Base-by-base conservation (phyloP, 2,329 filamentous ascomycete genomes). In the Botrytis galanthina region DNA sequence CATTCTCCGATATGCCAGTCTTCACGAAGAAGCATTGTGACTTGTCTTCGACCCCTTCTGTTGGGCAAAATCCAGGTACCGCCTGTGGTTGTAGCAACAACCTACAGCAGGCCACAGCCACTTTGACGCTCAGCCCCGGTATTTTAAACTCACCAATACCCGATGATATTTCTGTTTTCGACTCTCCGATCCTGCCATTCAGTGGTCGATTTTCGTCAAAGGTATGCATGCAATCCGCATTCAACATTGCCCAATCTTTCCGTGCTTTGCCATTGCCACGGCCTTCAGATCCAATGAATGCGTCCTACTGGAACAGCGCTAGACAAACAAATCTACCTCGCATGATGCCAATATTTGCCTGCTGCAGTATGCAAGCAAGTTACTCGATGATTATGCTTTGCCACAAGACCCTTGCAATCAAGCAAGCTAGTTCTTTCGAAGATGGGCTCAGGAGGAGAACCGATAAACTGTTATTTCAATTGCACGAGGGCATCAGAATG, bases 1-100 rank as follows among this genome's bases (percentile, higher is more conserved):
- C 86, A 14, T 87, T 87, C 78, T 84, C 82, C 62, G 85, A 87
- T 75, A 79, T 84, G 9, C 85, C 86, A 3, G 81, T 87, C 32
- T 87, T 87, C 77, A 81, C 82, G 0, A 82, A 82, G 42, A 85
- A 84, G 72, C 84, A 87, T 75, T 87, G 86, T 78, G 86, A 87
- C 73, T 82, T 87, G 81, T 73, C 75, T 39, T 61, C 74, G 26
- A 64, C 61, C 18, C 69, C 32, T 29, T 26, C 61, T 29, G 48
- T 39, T 32, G 48, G 44, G 2, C n/a, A 67, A 4, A 29, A 51
- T 9, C 72, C 46, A 57, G 63, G 39, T 57, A 62, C 20, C 67
- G 70, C 42, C n/a, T 72, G 70, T 39, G 61, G 60, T 42, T 72
- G 70, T 20, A 59, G 61, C 61, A 72, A 42, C 16, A 54, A 59